Evolutionary conservation across 2,329 filamentous ascomycete species (phyloP).

Genomic region (Apiospora sp.): DNA sequence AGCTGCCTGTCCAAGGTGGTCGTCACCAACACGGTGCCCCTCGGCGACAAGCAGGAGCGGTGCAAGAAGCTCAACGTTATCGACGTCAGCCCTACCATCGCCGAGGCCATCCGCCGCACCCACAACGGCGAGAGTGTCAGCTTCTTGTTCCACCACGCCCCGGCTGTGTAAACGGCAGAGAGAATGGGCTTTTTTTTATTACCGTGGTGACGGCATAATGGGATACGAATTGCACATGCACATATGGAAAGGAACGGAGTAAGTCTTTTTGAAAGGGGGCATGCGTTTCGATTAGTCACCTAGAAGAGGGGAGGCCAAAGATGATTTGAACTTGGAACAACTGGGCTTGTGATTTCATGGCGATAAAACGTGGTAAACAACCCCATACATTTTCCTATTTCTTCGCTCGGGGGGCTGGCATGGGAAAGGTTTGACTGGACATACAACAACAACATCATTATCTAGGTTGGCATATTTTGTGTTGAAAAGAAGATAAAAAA

Average conservation of each 20-base stretch:
- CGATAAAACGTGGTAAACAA: not conserved
- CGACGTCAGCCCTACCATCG: constrained; percentile 77
- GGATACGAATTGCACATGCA: not conserved
- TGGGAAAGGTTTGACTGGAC: not conserved
- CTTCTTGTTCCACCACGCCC: constrained; percentile 45
- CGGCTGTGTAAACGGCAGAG: constrained; percentile 23
- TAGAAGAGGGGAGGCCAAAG: not conserved
- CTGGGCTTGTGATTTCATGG: not conserved
- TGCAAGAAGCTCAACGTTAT: constrained; percentile 78
- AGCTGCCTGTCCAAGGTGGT: constrained; percentile 75
- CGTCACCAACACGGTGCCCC: constrained; percentile 81
- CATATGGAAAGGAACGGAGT: not conserved
- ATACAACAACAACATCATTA: not conserved
- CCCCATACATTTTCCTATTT: not conserved
- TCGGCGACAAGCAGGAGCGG: constrained; percentile 74
- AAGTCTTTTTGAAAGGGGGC: not conserved
- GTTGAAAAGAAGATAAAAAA: not conserved
- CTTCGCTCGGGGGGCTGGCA: not conserved
- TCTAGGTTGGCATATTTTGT: constrained; percentile 15
- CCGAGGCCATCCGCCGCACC: constrained; percentile 64
- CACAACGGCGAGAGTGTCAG: constrained; percentile 67
- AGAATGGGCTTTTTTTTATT: no score
- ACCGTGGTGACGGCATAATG: not conserved
- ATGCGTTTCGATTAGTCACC: not conserved
- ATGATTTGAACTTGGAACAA: not conserved